Percentiles rank a stretch among this genome's conserved stretches.
phyloP scores from a whole-genome alignment of 306 rosid genomes.

The Casuarina cunninghamiana region DNA sequence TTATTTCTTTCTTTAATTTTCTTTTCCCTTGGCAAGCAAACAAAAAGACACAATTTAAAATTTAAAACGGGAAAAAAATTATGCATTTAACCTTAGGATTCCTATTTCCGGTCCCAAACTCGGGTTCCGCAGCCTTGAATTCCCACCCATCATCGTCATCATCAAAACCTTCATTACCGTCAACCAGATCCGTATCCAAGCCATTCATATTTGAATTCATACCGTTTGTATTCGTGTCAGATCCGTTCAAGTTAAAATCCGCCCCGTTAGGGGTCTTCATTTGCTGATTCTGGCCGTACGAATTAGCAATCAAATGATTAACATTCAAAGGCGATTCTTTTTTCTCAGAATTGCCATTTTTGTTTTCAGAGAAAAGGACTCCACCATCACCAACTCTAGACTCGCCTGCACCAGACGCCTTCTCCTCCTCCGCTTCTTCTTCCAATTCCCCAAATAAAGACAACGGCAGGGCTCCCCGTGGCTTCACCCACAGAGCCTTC shows the following conservation, averaged over 20 bases:
- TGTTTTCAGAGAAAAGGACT: conserved; percentile 22
- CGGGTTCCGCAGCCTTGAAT: conserved; percentile 75
- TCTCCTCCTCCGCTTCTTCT: conserved; percentile 31
- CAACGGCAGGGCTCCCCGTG: conserved; percentile 79
- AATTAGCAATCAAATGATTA: conserved; percentile 45
- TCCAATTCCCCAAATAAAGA: conserved; percentile 75
- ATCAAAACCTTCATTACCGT: conserved; percentile 32
- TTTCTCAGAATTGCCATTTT: conserved; percentile 28
- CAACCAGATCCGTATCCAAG: conserved; percentile 34
- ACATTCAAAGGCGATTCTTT: conserved; percentile 49
- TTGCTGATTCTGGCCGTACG: conserved; percentile 43
- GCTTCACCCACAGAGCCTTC: conserved; percentile 42
- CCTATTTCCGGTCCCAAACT: conserved; percentile 31
- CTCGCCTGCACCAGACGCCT: conserved; percentile 30
- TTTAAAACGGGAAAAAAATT: not conserved
- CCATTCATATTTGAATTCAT: conserved; percentile 23
- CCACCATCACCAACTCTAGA: conserved; percentile 23
- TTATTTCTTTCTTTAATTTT: not conserved
- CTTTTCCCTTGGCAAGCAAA: conserved; percentile 13
- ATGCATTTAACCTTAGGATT: conserved; percentile 35
- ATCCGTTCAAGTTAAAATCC: conserved; percentile 26
- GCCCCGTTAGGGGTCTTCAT: conserved; percentile 39
- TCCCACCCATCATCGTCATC: conserved; percentile 88
- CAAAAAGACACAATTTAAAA: not conserved
- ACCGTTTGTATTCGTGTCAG: conserved; percentile 19